Percentiles rank a stretch among this genome's conserved stretches.
phyloP scores from a whole-genome alignment of 1,284 basidiomycete genomes.

The Malassezia globosa region DNA sequence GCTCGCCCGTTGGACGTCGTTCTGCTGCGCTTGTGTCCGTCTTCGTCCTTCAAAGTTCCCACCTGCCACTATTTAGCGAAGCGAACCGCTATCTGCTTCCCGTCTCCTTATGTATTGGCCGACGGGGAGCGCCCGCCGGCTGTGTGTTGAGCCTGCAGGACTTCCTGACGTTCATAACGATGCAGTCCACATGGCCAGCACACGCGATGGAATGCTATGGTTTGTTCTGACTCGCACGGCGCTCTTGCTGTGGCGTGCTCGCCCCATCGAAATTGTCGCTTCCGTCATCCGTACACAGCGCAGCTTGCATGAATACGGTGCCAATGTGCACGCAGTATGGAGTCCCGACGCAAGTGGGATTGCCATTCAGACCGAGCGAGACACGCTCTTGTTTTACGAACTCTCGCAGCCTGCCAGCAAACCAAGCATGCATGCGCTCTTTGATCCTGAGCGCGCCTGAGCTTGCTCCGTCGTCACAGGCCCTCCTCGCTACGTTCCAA shows the following conservation, averaged over 20 bases:
- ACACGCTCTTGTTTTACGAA: slow-evolving; percentile 14
- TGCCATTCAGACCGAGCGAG: slow-evolving; percentile 5
- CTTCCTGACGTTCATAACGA: slow-evolving; percentile 13
- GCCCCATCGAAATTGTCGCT: slow-evolving; percentile 37
- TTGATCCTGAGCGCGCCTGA: not conserved
- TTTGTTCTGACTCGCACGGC: slow-evolving; percentile 24
- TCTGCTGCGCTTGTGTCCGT: too few species aligned
- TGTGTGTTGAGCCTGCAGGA: slow-evolving; percentile 31
- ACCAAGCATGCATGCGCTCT: not conserved
- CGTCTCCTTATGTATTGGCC: slow-evolving; percentile 41
- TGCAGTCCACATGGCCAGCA: slow-evolving; percentile 24
- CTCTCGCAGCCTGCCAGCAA: slow-evolving; percentile 2
- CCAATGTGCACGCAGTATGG: slow-evolving; percentile 32
- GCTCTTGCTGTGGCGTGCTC: slow-evolving; percentile 31
- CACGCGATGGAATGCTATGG: slow-evolving; percentile 34
- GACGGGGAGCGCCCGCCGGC: slow-evolving; percentile 31
- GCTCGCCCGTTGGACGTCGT: too few species aligned
- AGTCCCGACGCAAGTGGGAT: slow-evolving; percentile 27
- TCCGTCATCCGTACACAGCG: slow-evolving; percentile 30
- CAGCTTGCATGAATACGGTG: slow-evolving; percentile 37
- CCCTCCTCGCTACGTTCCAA: slow-evolving; percentile 28
- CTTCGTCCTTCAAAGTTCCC: too few species aligned
- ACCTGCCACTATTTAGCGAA: too few species aligned
- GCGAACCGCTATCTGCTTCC: too few species aligned
- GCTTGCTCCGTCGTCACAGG: slow-evolving; percentile 20